Evolutionary conservation across 1,139 yeast species (phyloP).

Genomic region (Candida frijolesensis): DNA sequence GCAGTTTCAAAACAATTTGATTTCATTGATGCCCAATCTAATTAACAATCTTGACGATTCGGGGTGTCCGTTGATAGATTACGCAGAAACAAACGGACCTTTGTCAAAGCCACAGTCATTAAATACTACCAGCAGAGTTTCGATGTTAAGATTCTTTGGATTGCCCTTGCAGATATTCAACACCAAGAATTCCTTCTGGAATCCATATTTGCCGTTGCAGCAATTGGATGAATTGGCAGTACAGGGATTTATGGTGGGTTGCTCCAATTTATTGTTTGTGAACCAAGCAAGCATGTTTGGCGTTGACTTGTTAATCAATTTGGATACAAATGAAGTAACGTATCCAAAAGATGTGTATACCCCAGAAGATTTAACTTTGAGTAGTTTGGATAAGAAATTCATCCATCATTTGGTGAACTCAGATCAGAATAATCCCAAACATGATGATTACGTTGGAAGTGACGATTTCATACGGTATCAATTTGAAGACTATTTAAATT

Average conservation of each 20-base stretch:
- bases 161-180: constrained; percentile 86
- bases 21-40: constrained; percentile 77
- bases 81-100: constrained; percentile 51
- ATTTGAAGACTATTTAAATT: constrained; percentile 86
- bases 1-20: constrained; percentile 69
- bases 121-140: constrained; percentile 74
- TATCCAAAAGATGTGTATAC: constrained; percentile 44
- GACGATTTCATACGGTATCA: constrained; percentile 88
- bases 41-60: constrained; percentile 72
- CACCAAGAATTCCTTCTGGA: constrained; percentile 79
- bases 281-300: constrained; percentile 64
- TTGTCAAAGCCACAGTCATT: constrained; percentile 67
- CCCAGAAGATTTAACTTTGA: constrained; percentile 49
- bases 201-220: constrained; percentile 90
- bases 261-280: constrained; percentile 79
- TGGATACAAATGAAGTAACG: constrained; percentile 36
- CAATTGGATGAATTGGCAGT: constrained; percentile 75
- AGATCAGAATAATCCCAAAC: constrained; percentile 11
- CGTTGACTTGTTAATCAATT: constrained; percentile 44
- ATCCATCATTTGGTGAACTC: constrained; percentile 45
- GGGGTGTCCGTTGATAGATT: constrained; percentile 75
- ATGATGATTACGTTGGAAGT: constrained; percentile 56
- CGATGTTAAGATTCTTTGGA: constrained; percentile 81
- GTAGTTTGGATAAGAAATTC: constrained; percentile 74
- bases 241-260: constrained; percentile 75